Percentiles rank a stretch among this genome's conserved stretches.
Evolutionary conservation across 768 basidiomycete genomes (phyloP).

Genomic region (Lactarius trivialis): DNA sequence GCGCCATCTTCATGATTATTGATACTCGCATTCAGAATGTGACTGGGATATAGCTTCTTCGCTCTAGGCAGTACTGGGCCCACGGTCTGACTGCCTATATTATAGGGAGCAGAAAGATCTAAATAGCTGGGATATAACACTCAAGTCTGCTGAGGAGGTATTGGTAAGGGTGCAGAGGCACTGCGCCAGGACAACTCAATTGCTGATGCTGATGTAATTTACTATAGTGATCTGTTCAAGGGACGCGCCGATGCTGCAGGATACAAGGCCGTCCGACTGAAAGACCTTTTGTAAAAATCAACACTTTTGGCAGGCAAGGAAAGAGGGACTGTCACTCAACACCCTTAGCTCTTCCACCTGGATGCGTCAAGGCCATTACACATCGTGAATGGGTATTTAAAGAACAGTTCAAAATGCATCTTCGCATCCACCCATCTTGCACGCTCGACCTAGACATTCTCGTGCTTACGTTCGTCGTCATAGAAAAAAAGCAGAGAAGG

Average conservation of each 20-base stretch:
- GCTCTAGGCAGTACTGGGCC: not conserved
- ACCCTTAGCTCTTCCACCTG: constrained; percentile 18
- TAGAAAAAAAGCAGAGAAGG: constrained; percentile 49
- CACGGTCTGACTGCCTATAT: too few relatives aligned
- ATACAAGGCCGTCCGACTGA: constrained; percentile 18
- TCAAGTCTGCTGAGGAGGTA: too few relatives aligned
- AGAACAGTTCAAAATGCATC: constrained; percentile 40
- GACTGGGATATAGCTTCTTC: not conserved
- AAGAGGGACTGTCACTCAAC: constrained; percentile 4
- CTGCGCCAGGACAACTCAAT: too few relatives aligned
- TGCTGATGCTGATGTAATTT: too few relatives aligned
- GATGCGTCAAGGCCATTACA: constrained; percentile 22
- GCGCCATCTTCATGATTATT: not conserved
- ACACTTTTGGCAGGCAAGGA: constrained; percentile 17
- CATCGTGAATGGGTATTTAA: constrained; percentile 42
- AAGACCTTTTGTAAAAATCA: constrained; percentile 20
- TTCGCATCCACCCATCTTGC: constrained; percentile 39
- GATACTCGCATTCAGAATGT: too few relatives aligned
- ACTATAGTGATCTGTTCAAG: constrained; percentile 22
- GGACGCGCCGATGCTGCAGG: not conserved
- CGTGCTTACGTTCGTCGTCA: constrained; percentile 47
- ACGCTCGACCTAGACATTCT: constrained; percentile 47
- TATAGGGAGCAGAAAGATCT: too few relatives aligned
- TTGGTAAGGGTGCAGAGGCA: too few relatives aligned
- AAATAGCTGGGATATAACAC: too few relatives aligned